Evolutionary conservation across 805 yeast species (phyloP).

Genomic region (Debaryomyces castellii): DNA sequence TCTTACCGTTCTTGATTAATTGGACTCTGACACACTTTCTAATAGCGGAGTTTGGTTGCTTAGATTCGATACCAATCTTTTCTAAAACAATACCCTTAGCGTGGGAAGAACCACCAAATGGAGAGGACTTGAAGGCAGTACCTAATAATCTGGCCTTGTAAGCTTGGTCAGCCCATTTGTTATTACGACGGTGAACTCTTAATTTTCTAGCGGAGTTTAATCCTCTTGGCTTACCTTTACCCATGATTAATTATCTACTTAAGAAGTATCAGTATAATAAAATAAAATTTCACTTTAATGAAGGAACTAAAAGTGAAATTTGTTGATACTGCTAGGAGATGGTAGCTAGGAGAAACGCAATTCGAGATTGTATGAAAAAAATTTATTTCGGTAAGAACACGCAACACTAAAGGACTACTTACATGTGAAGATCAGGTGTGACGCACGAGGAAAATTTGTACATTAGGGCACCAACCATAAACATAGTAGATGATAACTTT

Average conservation of each 20-base stretch:
- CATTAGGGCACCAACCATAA: neutral
- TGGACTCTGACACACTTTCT: conserved; percentile 99
- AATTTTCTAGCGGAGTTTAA: conserved; percentile 99
- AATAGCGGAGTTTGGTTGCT: conserved; percentile 99
- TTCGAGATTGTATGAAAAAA: neutral
- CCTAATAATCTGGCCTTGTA: conserved; percentile 99
- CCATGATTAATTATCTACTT: conserved; percentile 61
- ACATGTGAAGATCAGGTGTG: neutral
- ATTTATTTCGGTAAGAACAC: neutral
- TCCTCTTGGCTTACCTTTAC: conserved; percentile 99
- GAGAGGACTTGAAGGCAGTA: conserved; percentile 99
- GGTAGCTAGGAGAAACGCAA: neutral
- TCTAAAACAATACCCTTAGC: conserved; percentile 99
- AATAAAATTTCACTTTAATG: conserved; percentile 1
- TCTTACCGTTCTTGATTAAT: conserved; percentile 99
- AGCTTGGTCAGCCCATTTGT: conserved; percentile 99
- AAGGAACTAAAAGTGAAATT: conserved; percentile 1
- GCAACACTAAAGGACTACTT: neutral
- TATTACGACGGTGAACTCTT: conserved; percentile 99
- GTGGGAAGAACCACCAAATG: conserved; percentile 99
- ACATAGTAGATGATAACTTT: neutral
- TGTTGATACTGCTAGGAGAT: conserved; percentile 1
- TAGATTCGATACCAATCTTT: conserved; percentile 99
- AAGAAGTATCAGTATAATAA: conserved; percentile 4
- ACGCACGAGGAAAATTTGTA: neutral